Evolutionary conservation across 352 stramenopile species (phyloP), one percentile per base, ranked within the genome.

Genomic region (Thalassiosira mediterranea): DNA sequence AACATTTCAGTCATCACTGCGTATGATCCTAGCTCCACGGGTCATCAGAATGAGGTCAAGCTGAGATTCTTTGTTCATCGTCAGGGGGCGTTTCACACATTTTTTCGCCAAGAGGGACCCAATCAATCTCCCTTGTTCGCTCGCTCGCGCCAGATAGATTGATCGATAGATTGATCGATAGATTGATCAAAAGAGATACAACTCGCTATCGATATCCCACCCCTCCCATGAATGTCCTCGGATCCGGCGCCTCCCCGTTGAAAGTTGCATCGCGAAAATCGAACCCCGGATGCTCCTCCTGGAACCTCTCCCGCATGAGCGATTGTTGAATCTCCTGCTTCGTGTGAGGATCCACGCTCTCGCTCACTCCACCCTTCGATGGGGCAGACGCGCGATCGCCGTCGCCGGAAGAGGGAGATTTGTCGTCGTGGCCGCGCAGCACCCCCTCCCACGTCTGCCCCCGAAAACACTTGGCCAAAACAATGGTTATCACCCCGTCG

Each of bases 281-380:
- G 74, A 99, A 98, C 25, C 96, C 96, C n/a, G 96, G 96, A 84
- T 99, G 96, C 81, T 99, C 96, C 76, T 98, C 95, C 80, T 98
- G 95, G 85, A 98, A 99, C 28, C 96, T 87, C 86, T 99, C 96
- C 23, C 98, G 85, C 95, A 98, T 97, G 72, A 99, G 90, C 78
- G 98, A 92, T 74, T 97, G 95, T 80, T 98, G 95, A 15, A 97
- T 95, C 68, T 96, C 91, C 81, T 98, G 90, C 44, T 96, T 91
- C 32, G 94, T 93, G 25, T 97, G 69, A 23, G 94, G 93, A 84
- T 98, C 94, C 60, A 98, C 52, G 28, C 37, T 54, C 25, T 76
- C 63, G 62, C 48, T 17, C 26, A 47, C 32, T 4, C 13, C 19
- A 44, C 3, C 38, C 17, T 26, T 54, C 13, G 4, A 25, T 49